phyloP scores from a whole-genome alignment of 148 eudicot genomes.

The Selenicereus undatus region DNA sequence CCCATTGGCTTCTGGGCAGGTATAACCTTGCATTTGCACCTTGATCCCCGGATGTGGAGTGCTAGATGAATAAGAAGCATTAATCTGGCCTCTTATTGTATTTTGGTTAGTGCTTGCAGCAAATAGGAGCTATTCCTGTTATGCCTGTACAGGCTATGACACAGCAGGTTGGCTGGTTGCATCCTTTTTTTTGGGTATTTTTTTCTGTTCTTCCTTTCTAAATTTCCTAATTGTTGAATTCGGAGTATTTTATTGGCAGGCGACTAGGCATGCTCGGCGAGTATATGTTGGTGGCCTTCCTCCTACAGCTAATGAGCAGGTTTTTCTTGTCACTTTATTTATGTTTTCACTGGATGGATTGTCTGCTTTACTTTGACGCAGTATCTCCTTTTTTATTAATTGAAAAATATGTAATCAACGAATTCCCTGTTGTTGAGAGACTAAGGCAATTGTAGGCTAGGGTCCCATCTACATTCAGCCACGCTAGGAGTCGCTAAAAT shows the following conservation, averaged over 20 bases:
- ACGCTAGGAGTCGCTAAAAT: not conserved
- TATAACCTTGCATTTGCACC: conserved; percentile 18
- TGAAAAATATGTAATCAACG: not conserved
- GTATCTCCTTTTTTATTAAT: not conserved
- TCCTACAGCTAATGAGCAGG: conserved; percentile 55
- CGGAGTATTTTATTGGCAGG: conserved; percentile 28
- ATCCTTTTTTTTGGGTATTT: not conserved
- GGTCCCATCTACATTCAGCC: not conserved
- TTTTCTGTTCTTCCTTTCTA: not conserved
- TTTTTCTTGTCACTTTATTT: conserved; percentile 12
- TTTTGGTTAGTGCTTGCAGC: conserved; percentile 27
- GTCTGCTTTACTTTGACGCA: not conserved
- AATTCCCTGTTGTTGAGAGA: not conserved
- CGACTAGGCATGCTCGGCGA: conserved; percentile 54
- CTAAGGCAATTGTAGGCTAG: not conserved
- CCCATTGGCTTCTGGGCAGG: conserved; percentile 65
- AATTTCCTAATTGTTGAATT: conserved; percentile 6
- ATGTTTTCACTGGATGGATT: not conserved
- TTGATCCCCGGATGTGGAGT: not conserved
- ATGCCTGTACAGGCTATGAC: conserved; percentile 99
- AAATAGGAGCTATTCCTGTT: conserved; percentile 76
- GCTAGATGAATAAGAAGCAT: not conserved
- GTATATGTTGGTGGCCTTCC: conserved; percentile 56
- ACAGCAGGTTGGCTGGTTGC: conserved; percentile 61
- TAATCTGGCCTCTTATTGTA: not conserved